phyloP scores from a whole-genome alignment of 1,284 basidiomycete genomes.

The Schizophyllum commune region DNA sequence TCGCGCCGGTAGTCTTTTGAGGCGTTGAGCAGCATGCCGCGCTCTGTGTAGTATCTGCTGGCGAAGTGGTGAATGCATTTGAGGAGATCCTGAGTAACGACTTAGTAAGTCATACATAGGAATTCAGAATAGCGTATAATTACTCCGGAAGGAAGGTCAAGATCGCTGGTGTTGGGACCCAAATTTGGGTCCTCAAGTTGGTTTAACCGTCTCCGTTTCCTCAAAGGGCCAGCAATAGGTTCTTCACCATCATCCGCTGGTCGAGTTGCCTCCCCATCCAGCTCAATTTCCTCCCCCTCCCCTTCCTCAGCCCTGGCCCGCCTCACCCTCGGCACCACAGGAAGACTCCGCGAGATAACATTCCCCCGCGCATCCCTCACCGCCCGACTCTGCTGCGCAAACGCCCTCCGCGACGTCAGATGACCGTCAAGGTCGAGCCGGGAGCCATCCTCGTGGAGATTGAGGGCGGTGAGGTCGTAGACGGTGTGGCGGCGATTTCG shows the following conservation, averaged over 20 bases:
- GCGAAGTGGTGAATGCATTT: conserved; percentile 66
- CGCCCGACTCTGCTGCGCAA: conserved; percentile 28
- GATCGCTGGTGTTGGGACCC: background rate
- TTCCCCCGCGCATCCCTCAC: conserved; percentile 24
- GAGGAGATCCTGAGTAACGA: conserved; percentile 47
- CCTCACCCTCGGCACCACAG: conserved; percentile 5
- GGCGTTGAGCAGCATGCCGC: conserved; percentile 48
- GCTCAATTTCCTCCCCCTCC: conserved; percentile 12
- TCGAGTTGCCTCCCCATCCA: conserved; percentile 2
- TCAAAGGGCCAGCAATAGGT: background rate
- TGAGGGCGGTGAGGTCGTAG: conserved; percentile 39
- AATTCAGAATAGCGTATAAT: conserved; percentile 15
- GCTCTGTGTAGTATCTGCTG: conserved; percentile 51
- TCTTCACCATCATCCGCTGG: conserved; percentile 8
- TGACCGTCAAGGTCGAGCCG: no score
- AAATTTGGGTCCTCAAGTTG: conserved; percentile 1
- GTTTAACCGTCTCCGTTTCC: background rate
- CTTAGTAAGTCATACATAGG: background rate
- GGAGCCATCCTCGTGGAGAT: conserved; percentile 41
- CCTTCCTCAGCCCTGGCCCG: conserved; percentile 22
- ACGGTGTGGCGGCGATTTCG: conserved; percentile 31
- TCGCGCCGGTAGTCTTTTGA: conserved; percentile 37
- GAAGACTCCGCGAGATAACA: background rate
- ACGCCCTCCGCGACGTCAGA: no score
- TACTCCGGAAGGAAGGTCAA: conserved; percentile 41